Conservation (phyloP, 768 basidiomycete species). For the Phaffia australis region DNA sequence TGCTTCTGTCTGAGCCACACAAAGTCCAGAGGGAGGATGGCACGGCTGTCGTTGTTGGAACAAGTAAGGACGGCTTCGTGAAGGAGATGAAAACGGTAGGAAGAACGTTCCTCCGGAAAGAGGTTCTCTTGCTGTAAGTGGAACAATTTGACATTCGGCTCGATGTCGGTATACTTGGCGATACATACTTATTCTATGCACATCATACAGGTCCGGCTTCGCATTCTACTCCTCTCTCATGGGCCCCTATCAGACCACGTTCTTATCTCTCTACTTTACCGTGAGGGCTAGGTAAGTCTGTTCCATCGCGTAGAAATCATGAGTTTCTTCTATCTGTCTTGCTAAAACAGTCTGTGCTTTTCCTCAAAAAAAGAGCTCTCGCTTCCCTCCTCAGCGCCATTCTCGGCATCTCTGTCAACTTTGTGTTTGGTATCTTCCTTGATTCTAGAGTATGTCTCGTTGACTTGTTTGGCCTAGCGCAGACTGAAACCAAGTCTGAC, state of each 20-base stretch:
- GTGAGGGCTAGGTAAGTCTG: constrained; percentile 11
- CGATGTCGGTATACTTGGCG: no score
- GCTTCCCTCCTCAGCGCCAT: constrained; percentile 23
- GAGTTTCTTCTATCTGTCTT: neutral
- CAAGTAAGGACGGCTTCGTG: constrained; percentile 9
- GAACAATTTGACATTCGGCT: neutral
- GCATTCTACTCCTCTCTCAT: constrained; percentile 18
- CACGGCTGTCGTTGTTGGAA: constrained; percentile 13
- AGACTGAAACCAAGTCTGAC: no score
- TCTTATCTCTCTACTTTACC: constrained; percentile 19
- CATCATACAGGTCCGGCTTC: constrained; percentile 4
- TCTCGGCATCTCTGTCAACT: constrained; percentile 18
- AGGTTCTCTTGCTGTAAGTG: constrained; percentile 21
- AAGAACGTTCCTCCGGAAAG: constrained; percentile 6
- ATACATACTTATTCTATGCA: no score
- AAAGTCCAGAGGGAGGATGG: constrained; percentile 20
- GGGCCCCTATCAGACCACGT: constrained; percentile 19
- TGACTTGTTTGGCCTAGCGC: neutral
- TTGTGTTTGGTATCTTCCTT: constrained; percentile 18
- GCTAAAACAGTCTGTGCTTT: neutral
- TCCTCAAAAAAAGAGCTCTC: constrained; percentile 11
- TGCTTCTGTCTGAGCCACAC: constrained; percentile 19
- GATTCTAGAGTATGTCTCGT: neutral
- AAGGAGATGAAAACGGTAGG: constrained; percentile 9
- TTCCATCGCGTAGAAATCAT: no score